Base-by-base conservation (phyloP, 139 green algal species). In the Limnomonas spitsbergensis region DNA sequence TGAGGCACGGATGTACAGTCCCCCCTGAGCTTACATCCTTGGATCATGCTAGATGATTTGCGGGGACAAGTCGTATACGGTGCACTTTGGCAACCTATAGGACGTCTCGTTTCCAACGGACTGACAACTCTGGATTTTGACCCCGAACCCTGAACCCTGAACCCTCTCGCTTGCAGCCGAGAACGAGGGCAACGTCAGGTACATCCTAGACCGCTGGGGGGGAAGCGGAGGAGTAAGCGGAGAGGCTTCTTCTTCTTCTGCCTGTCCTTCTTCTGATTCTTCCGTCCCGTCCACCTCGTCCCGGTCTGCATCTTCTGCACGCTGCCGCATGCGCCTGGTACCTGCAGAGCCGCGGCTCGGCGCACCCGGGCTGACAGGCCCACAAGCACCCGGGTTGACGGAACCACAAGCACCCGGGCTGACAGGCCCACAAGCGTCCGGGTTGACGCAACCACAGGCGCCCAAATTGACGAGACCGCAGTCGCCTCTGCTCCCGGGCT, bases 121-220 rank as follows among this genome's bases (percentile, higher is more conserved):
- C n/a, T n/a, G n/a, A n/a, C n/a, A n/a, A n/a, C n/a, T n/a, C n/a
- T n/a, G n/a, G n/a, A n/a, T n/a, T n/a, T n/a, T n/a, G n/a, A n/a
- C n/a, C n/a, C n/a, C n/a, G n/a, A n/a, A n/a, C n/a, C n/a, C n/a
- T n/a, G n/a, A n/a, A n/a, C n/a, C n/a, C n/a, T n/a, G n/a, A n/a
- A n/a, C n/a, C 47, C 20, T 61, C 20, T 14, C 20, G 20, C 47
- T 61, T 61, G 61, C 78, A 93, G 85, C 78, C 9, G 94, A 98
- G 84, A 98, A 98, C 69, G 94, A 98, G 82, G 90, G 74, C 66
- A 95, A 97, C 80, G 93, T 98, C 72, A 78, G 88, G 1, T 95
- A 89, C 39, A 74, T 88, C 20, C 87, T 98, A 32, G 88, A 97
- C 73, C 88, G 67, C 52, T 91, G 84, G 3, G 47, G 61, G 9